phyloP scores from a whole-genome alignment of 108 stramenopile species.

The Skeletonema costatum region DNA sequence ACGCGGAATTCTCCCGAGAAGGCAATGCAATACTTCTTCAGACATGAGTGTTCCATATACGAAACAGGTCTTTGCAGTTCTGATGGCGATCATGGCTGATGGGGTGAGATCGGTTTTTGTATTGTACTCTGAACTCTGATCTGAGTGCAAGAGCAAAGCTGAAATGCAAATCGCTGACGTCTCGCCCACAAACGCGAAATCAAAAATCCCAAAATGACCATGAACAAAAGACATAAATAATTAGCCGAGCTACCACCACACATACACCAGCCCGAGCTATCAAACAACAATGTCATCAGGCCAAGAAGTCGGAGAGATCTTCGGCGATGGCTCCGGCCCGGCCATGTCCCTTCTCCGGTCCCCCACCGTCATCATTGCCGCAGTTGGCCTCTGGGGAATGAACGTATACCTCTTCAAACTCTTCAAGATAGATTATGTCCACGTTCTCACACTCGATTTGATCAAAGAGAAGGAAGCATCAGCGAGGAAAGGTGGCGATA shows the following conservation, averaged over 20 bases:
- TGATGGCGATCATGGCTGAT: not conserved
- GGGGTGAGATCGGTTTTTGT: not conserved
- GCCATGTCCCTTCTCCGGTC: conserved; percentile 84
- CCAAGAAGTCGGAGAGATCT: conserved; percentile 88
- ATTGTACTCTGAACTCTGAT: too few species aligned
- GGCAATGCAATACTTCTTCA: conserved; percentile 52
- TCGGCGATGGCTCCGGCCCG: conserved; percentile 74
- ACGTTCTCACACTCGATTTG: conserved; percentile 75
- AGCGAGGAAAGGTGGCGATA: conserved; percentile 20
- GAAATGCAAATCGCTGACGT: too few species aligned
- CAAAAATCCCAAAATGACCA: not conserved
- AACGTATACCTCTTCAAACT: conserved; percentile 81
- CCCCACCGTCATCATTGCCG: conserved; percentile 81
- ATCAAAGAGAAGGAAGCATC: conserved; percentile 51
- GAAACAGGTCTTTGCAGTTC: conserved; percentile 33
- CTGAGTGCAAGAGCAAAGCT: too few species aligned
- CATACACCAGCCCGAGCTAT: not conserved
- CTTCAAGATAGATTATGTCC: conserved; percentile 78
- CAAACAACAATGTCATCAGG: conserved; percentile 64
- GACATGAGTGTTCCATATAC: conserved; percentile 78
- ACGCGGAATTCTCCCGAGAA: conserved; percentile 49
- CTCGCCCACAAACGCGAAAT: too few species aligned
- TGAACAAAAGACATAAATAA: not conserved
- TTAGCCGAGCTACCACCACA: not conserved
- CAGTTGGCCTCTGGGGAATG: conserved; percentile 88